Conservation (phyloP, 1,284 basidiomycete genomes). For the Melanopsichium pennsylvanicum region DNA sequence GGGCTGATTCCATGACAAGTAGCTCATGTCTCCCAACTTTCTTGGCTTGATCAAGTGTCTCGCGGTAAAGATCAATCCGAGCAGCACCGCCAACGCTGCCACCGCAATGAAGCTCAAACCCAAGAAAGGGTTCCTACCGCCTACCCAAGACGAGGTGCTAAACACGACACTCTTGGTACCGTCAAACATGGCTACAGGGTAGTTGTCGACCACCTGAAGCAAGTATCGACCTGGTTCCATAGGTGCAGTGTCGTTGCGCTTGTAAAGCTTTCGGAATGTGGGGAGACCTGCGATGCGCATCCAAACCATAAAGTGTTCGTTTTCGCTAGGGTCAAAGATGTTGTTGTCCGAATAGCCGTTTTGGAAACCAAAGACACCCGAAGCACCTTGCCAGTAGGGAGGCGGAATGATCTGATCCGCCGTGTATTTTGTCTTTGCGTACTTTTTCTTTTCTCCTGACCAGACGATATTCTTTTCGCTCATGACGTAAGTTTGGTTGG, state of each 20-base stretch:
- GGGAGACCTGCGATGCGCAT: slow-evolving; percentile 97
- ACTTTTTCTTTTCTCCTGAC: slow-evolving; percentile 92
- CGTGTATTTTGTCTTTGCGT: slow-evolving; percentile 68
- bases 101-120: slow-evolving; percentile 96
- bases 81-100: slow-evolving; percentile 82
- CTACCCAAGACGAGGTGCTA: slow-evolving; percentile 96
- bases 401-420: slow-evolving; percentile 81
- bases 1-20: slow-evolving; percentile 63
- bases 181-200: slow-evolving; percentile 86
- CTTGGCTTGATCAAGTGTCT: slow-evolving; percentile 92
- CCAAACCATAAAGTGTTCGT: slow-evolving; percentile 99
- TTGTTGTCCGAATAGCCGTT: slow-evolving; percentile 74
- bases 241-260: slow-evolving; percentile 81
- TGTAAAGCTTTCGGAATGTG: slow-evolving; percentile 94
- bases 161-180: slow-evolving; percentile 97
- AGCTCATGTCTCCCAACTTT: slow-evolving; percentile 70
- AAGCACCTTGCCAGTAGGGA: slow-evolving; percentile 77
- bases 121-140: slow-evolving; percentile 95
- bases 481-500: slow-evolving; percentile 74
- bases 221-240: slow-evolving; percentile 81
- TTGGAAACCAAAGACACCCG: slow-evolving; percentile 70
- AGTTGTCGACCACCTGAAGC: slow-evolving; percentile 84
- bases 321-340: slow-evolving; percentile 78
- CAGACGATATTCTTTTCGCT: slow-evolving; percentile 86
- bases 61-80: slow-evolving; percentile 87